These are phyloP conservation scores for Fusarium sp. DNA, from an alignment of 2,329 filamentous ascomycete genomes.

Conservation along the genomic window DNA sequence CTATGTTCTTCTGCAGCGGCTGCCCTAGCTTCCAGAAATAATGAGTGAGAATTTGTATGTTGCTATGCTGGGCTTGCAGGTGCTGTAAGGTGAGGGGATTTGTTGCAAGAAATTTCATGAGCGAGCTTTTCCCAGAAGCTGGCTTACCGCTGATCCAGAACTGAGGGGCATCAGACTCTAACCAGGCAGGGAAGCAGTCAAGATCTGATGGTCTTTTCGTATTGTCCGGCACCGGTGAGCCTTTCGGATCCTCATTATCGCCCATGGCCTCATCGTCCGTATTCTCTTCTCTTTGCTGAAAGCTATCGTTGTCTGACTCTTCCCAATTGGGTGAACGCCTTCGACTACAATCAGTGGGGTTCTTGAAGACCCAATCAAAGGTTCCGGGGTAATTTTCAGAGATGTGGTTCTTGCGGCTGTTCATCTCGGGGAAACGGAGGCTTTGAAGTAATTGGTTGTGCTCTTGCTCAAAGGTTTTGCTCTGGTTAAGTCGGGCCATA, in stretches of 20 bases:
- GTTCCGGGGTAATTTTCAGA: neutral
- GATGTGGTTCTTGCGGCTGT: neutral
- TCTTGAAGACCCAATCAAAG: neutral
- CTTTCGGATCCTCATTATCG: neutral
- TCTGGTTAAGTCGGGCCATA: neutral
- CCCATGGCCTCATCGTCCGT: no score
- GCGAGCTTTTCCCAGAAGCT: neutral
- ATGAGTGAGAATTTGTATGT: rapidly evolving
- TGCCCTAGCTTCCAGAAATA: neutral
- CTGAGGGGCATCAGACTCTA: rapidly evolving
- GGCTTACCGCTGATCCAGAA: neutral
- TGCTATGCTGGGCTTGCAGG: rapidly evolving
- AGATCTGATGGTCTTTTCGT: rapidly evolving
- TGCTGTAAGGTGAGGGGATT: rapidly evolving
- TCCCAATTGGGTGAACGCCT: no score
- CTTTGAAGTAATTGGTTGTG: rapidly evolving
- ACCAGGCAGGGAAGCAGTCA: rapidly evolving
- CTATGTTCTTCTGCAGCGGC: neutral
- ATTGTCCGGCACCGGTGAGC: rapidly evolving
- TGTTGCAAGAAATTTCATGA: rapidly evolving
- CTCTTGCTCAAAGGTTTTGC: rapidly evolving
- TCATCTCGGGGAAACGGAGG: neutral
- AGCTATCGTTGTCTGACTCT: no score
- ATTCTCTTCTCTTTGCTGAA: neutral
- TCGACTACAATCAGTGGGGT: no score